Evolutionary conservation across 1,284 basidiomycete genomes (phyloP).

Genomic region (Vanrija sp.): DNA sequence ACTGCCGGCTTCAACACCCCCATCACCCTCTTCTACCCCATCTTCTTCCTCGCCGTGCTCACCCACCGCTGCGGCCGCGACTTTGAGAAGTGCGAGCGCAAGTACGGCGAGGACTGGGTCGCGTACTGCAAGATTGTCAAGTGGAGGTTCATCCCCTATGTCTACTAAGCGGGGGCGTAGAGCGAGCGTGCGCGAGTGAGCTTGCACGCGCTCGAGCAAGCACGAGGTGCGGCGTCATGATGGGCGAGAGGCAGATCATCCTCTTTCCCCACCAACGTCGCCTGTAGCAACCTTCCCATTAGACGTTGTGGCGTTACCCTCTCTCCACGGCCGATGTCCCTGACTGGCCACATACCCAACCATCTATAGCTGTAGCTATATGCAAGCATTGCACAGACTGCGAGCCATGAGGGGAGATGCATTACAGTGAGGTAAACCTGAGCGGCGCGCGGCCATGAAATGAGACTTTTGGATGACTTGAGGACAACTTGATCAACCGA

Average conservation of each 20-base stretch:
- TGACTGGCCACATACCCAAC: too few species aligned
- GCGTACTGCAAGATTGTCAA: slow-evolving; percentile 76
- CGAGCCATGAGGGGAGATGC: background rate
- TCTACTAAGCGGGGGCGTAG: slow-evolving; percentile 46
- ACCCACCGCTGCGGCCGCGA: slow-evolving; percentile 83
- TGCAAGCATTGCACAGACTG: background rate
- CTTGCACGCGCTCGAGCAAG: too few species aligned
- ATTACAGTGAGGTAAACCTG: background rate
- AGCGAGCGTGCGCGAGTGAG: too few species aligned
- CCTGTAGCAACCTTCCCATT: too few species aligned
- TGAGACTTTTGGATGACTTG: too few species aligned
- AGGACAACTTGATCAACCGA: too few species aligned
- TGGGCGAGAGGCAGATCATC: too few species aligned
- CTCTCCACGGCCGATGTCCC: too few species aligned
- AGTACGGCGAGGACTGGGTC: slow-evolving; percentile 96
- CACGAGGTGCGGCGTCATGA: too few species aligned
- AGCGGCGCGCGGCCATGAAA: too few species aligned
- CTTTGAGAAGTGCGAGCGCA: slow-evolving; percentile 86
- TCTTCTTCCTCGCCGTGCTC: slow-evolving; percentile 87
- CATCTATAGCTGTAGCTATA: background rate
- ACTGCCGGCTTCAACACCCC: slow-evolving; percentile 74
- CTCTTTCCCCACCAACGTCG: too few species aligned
- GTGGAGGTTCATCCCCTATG: slow-evolving; percentile 79
- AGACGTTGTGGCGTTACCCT: too few species aligned
- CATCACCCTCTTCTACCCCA: slow-evolving; percentile 93